Percentiles rank a stretch among this genome's conserved stretches.
Conservation (phyloP, 352 stramenopile genomes). For the Globisporangium cylindrosporum region DNA sequence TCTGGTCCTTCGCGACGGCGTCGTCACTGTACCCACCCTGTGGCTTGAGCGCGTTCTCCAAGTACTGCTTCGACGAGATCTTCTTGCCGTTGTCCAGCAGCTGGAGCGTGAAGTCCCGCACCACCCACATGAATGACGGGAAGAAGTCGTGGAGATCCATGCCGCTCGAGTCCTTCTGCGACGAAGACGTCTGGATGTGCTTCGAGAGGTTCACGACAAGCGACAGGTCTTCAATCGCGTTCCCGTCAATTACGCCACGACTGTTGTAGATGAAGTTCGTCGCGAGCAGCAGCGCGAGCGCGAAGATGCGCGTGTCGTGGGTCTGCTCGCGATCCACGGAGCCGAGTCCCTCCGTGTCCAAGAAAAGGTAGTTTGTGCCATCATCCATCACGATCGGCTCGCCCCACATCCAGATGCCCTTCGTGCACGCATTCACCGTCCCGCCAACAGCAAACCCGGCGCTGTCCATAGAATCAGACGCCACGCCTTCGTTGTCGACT, state of each 20-base stretch:
- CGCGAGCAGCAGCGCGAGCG: constrained; percentile 78
- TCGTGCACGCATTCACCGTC: constrained; percentile 88
- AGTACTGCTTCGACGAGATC: constrained; percentile 87
- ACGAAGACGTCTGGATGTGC: constrained; percentile 78
- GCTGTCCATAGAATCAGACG: constrained; percentile 16
- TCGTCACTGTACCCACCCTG: constrained; percentile 78
- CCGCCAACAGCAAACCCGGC: constrained; percentile 77
- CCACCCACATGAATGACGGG: constrained; percentile 87
- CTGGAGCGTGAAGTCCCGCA: constrained; percentile 88
- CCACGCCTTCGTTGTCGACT: constrained; percentile 23
- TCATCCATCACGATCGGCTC: constrained; percentile 67
- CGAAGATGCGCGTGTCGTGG: constrained; percentile 90
- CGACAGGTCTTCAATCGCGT: constrained; percentile 88
- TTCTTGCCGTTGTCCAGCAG: constrained; percentile 83
- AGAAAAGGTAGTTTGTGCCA: constrained; percentile 74
- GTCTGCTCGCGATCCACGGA: constrained; percentile 82
- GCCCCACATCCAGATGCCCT: constrained; percentile 92
- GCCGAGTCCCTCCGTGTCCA: constrained; percentile 89
- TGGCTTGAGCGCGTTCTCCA: constrained; percentile 85
- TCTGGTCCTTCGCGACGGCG: constrained; percentile 74
- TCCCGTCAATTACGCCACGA: constrained; percentile 86
- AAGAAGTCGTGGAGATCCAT: constrained; percentile 81
- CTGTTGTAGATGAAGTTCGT: constrained; percentile 92
- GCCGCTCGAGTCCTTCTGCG: constrained; percentile 19
- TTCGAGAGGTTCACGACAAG: constrained; percentile 91